Percentiles rank a stretch among this genome's conserved stretches.
phyloP scores from a whole-genome alignment of 2,329 filamentous ascomycete species.

The Aspergillus clavatus region DNA sequence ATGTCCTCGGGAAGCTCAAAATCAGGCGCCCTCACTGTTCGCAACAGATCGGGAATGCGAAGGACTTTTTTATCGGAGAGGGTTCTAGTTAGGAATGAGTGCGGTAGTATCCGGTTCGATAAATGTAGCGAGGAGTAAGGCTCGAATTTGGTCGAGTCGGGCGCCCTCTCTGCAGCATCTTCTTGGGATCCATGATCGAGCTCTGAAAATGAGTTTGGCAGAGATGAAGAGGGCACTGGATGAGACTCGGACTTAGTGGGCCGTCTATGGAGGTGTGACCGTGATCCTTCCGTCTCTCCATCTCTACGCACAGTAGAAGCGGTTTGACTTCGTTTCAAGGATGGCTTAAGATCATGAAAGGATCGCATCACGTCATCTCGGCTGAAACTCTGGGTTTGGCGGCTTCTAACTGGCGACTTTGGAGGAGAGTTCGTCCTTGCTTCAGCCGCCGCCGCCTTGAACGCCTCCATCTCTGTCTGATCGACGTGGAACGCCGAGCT shows the following conservation, averaged over 20 bases:
- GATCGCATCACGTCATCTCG: constrained; percentile 56
- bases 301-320: constrained; percentile 24
- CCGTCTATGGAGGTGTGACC: constrained; percentile 19
- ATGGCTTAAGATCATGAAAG: constrained; percentile 24
- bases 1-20: constrained; percentile 73
- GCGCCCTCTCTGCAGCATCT: constrained; percentile 19
- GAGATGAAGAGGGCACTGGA: constrained; percentile 10
- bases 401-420: constrained; percentile 46
- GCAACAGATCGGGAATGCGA: constrained; percentile 73
- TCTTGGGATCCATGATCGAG: constrained; percentile 4
- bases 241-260: constrained; percentile 21
- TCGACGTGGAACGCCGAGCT: constrained; percentile 42
- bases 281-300: constrained; percentile 11
- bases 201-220: not conserved
- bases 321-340: constrained; percentile 34
- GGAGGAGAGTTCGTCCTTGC: constrained; percentile 20
- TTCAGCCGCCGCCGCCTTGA: constrained; percentile 36
- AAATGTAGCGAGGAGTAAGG: constrained; percentile 82
- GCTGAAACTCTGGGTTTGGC: constrained; percentile 52
- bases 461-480: constrained; percentile 41
- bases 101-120: constrained; percentile 74
- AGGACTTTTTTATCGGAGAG: constrained; percentile 73
- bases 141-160: constrained; percentile 66
- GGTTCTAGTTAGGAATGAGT: constrained; percentile 72
- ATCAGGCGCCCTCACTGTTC: constrained; percentile 72